phyloP scores from a whole-genome alignment of 768 basidiomycete species.

The Agaricus sinodeliciosus region DNA sequence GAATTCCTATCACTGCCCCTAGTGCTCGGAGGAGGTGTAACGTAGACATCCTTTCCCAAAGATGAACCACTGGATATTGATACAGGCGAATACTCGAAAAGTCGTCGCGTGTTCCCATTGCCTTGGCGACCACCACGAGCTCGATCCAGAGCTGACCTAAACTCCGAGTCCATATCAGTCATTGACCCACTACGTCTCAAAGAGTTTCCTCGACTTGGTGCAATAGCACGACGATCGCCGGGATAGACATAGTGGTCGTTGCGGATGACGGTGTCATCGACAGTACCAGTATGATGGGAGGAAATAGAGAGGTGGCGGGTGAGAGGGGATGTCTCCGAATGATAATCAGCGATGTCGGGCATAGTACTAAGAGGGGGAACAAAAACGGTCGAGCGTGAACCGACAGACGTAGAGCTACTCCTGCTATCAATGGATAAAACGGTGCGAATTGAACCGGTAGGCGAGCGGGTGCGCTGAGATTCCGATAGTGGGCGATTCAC shows the following conservation, averaged over 20 bases:
- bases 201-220: constrained; percentile 42
- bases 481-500: constrained; percentile 55
- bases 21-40: constrained; percentile 36
- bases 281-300: constrained; percentile 57
- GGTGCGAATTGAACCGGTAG: constrained; percentile 57
- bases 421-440: constrained; percentile 52
- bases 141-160: constrained; percentile 44
- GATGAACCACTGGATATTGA: constrained; percentile 66
- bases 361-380: constrained; percentile 69
- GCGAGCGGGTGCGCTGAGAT: constrained; percentile 40
- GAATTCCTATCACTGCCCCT: constrained; percentile 26
- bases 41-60: constrained; percentile 31
- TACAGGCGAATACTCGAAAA: constrained; percentile 57
- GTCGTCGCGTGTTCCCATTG: constrained; percentile 24
- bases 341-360: constrained; percentile 59
- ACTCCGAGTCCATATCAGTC: constrained; percentile 54
- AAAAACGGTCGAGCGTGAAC: constrained; percentile 70
- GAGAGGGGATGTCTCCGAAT: constrained; percentile 30
- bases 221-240: constrained; percentile 68
- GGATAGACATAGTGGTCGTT: constrained; percentile 63
- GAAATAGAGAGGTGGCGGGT: constrained; percentile 40
- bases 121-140: constrained; percentile 35
- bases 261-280: constrained; percentile 68
- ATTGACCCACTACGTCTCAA: constrained; percentile 50
- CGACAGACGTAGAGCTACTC: constrained; percentile 35